These are phyloP conservation scores for Metarhizium robertsii DNA, from an alignment of 2,329 filamentous ascomycete species.

Conservation along the genomic window DNA sequence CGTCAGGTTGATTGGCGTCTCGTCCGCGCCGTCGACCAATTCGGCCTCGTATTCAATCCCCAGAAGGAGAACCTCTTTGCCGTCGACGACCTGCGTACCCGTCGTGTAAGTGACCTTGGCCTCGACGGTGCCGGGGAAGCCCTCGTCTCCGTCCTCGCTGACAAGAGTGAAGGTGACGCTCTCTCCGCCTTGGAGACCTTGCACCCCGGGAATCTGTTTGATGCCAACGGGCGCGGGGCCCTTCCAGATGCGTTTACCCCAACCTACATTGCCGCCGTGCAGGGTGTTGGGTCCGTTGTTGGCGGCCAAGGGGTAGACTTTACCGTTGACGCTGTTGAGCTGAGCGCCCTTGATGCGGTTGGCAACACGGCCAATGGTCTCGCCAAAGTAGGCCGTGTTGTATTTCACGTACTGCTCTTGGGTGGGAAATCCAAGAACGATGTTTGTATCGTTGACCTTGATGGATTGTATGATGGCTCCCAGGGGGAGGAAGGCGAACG, in stretches of 20 bases:
- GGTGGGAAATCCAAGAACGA: slow-evolving; percentile 77
- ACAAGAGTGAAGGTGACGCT: slow-evolving; percentile 55
- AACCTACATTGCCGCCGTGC: slow-evolving; percentile 65
- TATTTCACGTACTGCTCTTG: slow-evolving; percentile 65
- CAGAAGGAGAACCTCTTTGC: slow-evolving; percentile 59
- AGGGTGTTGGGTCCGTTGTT: slow-evolving; percentile 74
- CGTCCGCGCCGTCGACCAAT: slow-evolving; percentile 68
- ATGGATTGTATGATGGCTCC: slow-evolving; percentile 78
- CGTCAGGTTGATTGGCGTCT: slow-evolving; percentile 87
- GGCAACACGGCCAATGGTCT: slow-evolving; percentile 78
- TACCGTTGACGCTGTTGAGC: slow-evolving; percentile 63
- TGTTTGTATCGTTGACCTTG: slow-evolving; percentile 67
- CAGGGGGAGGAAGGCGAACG: slow-evolving; percentile 60
- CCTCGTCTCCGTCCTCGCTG: slow-evolving; percentile 77
- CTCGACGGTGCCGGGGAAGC: slow-evolving; percentile 80
- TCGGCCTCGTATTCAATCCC: slow-evolving; percentile 86
- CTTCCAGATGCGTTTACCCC: slow-evolving; percentile 71
- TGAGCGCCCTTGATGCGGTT: slow-evolving; percentile 71
- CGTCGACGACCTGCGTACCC: slow-evolving; percentile 53
- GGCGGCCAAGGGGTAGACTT: slow-evolving; percentile 57
- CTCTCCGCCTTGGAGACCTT: slow-evolving; percentile 50
- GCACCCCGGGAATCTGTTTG: slow-evolving; percentile 38
- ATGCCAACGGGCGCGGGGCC: slow-evolving; percentile 57
- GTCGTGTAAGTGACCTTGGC: slow-evolving; percentile 70
- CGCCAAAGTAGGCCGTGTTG: slow-evolving; percentile 78